Evolutionary conservation across 345 rosid genomes (phyloP).

Genomic region (Aurinia saxatilis): DNA sequence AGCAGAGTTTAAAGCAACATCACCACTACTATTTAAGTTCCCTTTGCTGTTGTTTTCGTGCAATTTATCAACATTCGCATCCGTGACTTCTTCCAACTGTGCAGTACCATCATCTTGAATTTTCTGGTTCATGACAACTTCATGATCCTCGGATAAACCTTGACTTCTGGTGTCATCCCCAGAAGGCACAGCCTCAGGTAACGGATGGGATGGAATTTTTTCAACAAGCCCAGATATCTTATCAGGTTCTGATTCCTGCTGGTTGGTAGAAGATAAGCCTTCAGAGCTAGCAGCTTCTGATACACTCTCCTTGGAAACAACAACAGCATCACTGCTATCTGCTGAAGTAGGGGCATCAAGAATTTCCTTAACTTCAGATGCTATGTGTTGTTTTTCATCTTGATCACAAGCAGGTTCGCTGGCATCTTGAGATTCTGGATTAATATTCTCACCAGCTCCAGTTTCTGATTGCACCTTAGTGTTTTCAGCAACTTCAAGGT

Average conservation of each 20-base stretch:
- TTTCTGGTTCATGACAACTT: conserved; percentile 1
- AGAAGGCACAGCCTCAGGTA: conserved; percentile 17
- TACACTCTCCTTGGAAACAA: conserved; percentile 21
- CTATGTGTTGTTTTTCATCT: conserved; percentile 16
- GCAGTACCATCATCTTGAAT: conserved; percentile 9
- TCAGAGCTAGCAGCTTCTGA: conserved; percentile 18
- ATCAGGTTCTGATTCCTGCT: conserved; percentile 23
- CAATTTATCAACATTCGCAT: conserved; percentile 2
- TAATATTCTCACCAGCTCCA: conserved; percentile 12
- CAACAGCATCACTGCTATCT: conserved; percentile 23
- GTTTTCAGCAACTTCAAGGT: conserved; percentile 9
- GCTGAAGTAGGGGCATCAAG: conserved; percentile 21
- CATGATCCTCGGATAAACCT: conserved; percentile 10
- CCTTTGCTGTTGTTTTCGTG: conserved; percentile 9
- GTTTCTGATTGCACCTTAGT: conserved; percentile 24
- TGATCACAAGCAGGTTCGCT: conserved; percentile 17
- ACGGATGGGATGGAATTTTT: conserved; percentile 13
- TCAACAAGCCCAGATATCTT: conserved; percentile 23
- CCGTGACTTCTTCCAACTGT: conserved; percentile 7
- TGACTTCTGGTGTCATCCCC: conserved; percentile 8
- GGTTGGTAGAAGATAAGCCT: conserved; percentile 25
- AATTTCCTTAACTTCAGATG: conserved; percentile 21
- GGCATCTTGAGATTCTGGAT: conserved; percentile 26
- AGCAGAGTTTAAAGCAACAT: conserved; percentile 7
- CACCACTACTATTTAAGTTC: conserved; percentile 7